Percentiles rank a stretch among this genome's conserved stretches.
Conservation (phyloP, 106 monocot species). For the Acorus calamus region DNA sequence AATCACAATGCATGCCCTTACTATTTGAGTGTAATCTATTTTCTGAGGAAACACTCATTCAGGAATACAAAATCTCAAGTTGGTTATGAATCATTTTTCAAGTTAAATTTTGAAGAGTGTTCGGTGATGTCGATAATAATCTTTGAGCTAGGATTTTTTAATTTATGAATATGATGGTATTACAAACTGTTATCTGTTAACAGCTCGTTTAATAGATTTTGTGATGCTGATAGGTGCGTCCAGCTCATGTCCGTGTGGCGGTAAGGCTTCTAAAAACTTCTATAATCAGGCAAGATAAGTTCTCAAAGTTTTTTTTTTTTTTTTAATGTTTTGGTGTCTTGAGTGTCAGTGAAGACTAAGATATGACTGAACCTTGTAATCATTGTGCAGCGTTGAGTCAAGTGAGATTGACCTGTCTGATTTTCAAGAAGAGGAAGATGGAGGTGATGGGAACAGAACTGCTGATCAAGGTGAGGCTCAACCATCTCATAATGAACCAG, state of each 20-base stretch:
- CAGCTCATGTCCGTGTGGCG: slow-evolving; percentile 71
- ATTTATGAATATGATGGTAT: too few relatives aligned
- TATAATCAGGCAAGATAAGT: slow-evolving; percentile 66
- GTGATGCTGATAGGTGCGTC: slow-evolving; percentile 31
- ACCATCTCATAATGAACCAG: slow-evolving; percentile 18
- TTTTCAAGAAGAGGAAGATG: slow-evolving; percentile 78
- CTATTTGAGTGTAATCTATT: too few relatives aligned
- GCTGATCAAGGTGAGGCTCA: slow-evolving; percentile 24
- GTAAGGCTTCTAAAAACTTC: slow-evolving; percentile 92
- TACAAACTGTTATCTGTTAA: too few relatives aligned
- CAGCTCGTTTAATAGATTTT: not conserved
- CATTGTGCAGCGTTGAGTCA: slow-evolving; percentile 81
- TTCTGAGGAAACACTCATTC: too few relatives aligned
- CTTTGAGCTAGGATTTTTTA: too few relatives aligned
- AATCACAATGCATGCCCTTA: too few relatives aligned
- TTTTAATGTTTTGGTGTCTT: not conserved
- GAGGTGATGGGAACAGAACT: slow-evolving; percentile 15
- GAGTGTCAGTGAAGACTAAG: not conserved
- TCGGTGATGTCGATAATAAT: too few relatives aligned
- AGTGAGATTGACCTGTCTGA: slow-evolving; percentile 97
- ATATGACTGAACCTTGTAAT: not conserved
- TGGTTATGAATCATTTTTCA: not conserved
- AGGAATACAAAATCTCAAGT: too few relatives aligned
- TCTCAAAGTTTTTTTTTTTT: not conserved
- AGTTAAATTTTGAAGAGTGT: too few relatives aligned